Percentiles rank a stretch among this genome's conserved stretches.
These are phyloP conservation scores for Colletotrichum incanum DNA, from an alignment of 2,329 filamentous ascomycete species.

Conservation along the genomic window DNA sequence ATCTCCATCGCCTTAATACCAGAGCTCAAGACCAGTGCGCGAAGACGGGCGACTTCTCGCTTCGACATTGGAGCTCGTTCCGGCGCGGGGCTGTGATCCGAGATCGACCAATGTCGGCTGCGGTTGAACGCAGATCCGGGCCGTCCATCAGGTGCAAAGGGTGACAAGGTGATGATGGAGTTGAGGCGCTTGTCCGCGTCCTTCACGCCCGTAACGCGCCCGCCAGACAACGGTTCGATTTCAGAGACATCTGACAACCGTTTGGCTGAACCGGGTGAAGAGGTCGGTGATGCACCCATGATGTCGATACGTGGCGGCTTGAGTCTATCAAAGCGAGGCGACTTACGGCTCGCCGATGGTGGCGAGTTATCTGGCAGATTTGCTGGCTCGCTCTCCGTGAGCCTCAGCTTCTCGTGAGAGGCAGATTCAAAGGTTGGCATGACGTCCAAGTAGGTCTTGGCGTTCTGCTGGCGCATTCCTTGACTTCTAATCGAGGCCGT, in stretches of 20 bases:
- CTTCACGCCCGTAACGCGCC: conserved; percentile 49
- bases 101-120: conserved; percentile 67
- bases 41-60: conserved; percentile 85
- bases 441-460: conserved; percentile 65
- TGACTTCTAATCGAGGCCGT: conserved; percentile 44
- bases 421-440: conserved; percentile 66
- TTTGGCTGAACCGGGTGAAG: conserved; percentile 51
- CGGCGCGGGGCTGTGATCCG: conserved; percentile 57
- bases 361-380: conserved; percentile 5
- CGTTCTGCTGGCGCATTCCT: conserved; percentile 50
- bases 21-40: conserved; percentile 83
- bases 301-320: conserved; percentile 67
- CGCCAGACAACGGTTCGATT: conserved; percentile 54
- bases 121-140: conserved; percentile 44
- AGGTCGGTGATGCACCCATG: conserved; percentile 57
- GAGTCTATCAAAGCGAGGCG: conserved; percentile 63
- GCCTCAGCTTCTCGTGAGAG: conserved; percentile 41
- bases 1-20: conserved; percentile 94
- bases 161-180: conserved; percentile 50
- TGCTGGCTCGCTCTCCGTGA: conserved; percentile 25
- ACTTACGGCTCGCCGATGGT: conserved; percentile 56
- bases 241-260: conserved; percentile 57
- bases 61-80: conserved; percentile 67
- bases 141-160: conserved; percentile 43
- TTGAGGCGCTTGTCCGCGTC: conserved; percentile 56